A percentile compares a stretch with the other conserved stretches of the same genome.
These are phyloP conservation scores for Sphaerulina musiva DNA, from an alignment of 2,329 filamentous ascomycete species.

Conservation along the genomic window DNA sequence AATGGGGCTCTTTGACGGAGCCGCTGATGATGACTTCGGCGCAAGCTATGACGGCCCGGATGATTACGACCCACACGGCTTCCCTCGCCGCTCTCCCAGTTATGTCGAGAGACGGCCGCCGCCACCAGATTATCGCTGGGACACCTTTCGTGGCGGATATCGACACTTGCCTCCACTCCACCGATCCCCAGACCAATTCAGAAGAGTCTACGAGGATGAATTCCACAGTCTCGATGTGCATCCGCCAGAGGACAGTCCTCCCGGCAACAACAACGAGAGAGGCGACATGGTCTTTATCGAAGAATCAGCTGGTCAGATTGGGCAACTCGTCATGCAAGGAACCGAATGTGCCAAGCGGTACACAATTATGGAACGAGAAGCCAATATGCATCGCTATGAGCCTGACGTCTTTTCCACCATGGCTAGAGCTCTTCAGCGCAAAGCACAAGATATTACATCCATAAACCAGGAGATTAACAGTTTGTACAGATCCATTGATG, in stretches of 20 bases:
- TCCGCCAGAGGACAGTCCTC: neutral
- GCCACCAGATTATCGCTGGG: conserved; percentile 7
- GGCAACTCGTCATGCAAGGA: conserved; percentile 5
- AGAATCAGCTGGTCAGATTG: conserved; percentile 14
- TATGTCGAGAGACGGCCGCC: conserved; percentile 1
- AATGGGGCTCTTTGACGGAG: conserved; percentile 33
- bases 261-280: neutral
- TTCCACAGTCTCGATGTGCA: conserved; percentile 5
- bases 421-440: conserved; percentile 8
- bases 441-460: conserved; percentile 10
- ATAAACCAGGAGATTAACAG: conserved; percentile 8
- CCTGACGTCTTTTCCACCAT: conserved; percentile 12
- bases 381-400: conserved; percentile 9
- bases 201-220: neutral
- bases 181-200: neutral
- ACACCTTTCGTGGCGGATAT: conserved; percentile 1
- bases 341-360: conserved; percentile 12
- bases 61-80: conserved; percentile 1
- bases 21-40: conserved; percentile 20
- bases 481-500: conserved; percentile 11
- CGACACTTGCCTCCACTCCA: neutral
- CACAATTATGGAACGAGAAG: conserved; percentile 14
- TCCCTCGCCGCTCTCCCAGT: neutral
- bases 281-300: conserved; percentile 17
- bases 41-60: conserved; percentile 6